Conservation (phyloP, 2,329 filamentous ascomycete genomes). For the Monosporascus sp. region DNA sequence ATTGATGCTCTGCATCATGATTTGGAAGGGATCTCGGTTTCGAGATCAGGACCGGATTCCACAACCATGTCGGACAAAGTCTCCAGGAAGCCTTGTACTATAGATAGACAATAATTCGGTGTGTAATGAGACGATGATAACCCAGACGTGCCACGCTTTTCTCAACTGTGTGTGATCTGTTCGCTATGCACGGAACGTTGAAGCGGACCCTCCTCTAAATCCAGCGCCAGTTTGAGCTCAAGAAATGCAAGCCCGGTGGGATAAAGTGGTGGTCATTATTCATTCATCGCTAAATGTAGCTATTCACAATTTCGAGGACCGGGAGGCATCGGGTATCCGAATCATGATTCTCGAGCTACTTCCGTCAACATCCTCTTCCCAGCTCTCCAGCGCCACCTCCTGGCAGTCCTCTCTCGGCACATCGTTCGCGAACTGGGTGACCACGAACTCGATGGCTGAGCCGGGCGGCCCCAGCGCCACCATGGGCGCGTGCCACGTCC, state of each 20-base stretch:
- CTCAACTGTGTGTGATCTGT: not conserved
- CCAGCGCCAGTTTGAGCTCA: no score
- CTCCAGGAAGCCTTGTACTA: not conserved
- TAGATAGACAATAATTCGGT: not conserved
- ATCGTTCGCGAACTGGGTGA: slow-evolving; percentile 84
- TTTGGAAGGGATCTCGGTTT: not conserved
- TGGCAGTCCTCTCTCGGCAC: slow-evolving; percentile 83
- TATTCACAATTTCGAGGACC: slow-evolving; percentile 5
- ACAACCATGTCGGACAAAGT: not conserved
- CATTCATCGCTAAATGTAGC: no score
- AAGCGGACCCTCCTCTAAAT: no score
- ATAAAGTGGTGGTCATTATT: no score
- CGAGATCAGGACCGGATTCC: not conserved
- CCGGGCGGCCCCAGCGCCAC: slow-evolving; percentile 63
- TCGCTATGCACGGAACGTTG: no score
- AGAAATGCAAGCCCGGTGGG: no score
- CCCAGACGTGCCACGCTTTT: not conserved
- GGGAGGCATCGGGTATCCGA: slow-evolving; percentile 10
- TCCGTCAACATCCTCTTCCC: slow-evolving; percentile 30
- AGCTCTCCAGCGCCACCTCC: slow-evolving; percentile 47
- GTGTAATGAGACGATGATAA: not conserved
- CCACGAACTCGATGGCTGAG: slow-evolving; percentile 73
- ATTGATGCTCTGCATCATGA: not conserved
- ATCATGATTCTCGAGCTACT: slow-evolving; percentile 18
- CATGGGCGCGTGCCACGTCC: slow-evolving; percentile 97